These are phyloP conservation scores for Oligophagozyma castellii DNA, from an alignment of 1,139 yeast species.

Conservation along the genomic window DNA sequence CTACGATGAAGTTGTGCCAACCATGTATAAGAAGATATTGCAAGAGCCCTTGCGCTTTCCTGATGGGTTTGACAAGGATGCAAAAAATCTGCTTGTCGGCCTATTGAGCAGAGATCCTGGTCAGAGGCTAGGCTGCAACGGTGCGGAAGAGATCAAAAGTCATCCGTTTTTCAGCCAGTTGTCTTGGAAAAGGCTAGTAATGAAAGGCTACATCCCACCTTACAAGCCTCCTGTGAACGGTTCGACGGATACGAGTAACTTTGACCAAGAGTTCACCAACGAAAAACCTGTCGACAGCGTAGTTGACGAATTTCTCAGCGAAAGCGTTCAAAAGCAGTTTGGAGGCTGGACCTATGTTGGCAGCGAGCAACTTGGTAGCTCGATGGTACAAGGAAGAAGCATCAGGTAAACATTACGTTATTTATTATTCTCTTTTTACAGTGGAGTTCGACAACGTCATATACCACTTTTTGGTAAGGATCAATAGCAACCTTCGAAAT, in stretches of 20 bases:
- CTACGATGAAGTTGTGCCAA: constrained; percentile 84
- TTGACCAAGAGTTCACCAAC: constrained; percentile 81
- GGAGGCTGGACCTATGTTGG: constrained; percentile 98
- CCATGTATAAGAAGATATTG: constrained; percentile 84
- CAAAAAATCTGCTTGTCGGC: constrained; percentile 67
- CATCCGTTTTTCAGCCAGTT: constrained; percentile 87
- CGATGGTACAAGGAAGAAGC: constrained; percentile 17
- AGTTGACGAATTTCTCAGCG: constrained; percentile 81
- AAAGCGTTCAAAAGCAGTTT: constrained; percentile 86
- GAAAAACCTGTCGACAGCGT: constrained; percentile 93
- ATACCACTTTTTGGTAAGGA: too few relatives aligned
- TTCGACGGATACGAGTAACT: constrained; percentile 78
- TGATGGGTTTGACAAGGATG: constrained; percentile 71
- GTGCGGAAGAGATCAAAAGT: constrained; percentile 72
- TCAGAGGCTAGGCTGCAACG: constrained; percentile 58
- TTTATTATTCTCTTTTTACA: too few relatives aligned
- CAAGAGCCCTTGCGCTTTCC: constrained; percentile 85
- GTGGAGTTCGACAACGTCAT: too few relatives aligned
- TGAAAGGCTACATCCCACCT: constrained; percentile 87
- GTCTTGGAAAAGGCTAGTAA: constrained; percentile 75
- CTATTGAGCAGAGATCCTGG: constrained; percentile 76
- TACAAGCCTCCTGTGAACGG: constrained; percentile 88
- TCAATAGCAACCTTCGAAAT: neutral
- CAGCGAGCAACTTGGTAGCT: constrained; percentile 26
- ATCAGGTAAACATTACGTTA: too few relatives aligned